These are phyloP conservation scores for Ceratocystis cubensis DNA, from an alignment of 2,329 filamentous ascomycete species.

Conservation along the genomic window DNA sequence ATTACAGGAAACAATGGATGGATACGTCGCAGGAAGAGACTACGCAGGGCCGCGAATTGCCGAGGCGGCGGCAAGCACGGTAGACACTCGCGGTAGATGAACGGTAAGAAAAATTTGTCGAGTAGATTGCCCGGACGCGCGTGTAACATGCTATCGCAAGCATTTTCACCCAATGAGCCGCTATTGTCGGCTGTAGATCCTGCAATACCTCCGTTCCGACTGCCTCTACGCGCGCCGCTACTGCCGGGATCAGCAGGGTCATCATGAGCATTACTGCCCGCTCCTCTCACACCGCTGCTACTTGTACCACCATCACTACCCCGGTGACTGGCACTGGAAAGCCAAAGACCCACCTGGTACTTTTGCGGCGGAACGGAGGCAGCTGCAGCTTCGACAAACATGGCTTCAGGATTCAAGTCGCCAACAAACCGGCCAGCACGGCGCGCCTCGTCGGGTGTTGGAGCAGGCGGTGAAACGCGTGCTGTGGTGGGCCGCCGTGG, in stretches of 20 bases:
- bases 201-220: neutral
- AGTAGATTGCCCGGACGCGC: conserved; percentile 25
- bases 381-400: conserved; percentile 44
- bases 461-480: neutral
- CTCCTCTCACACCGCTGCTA: neutral
- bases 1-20: conserved; percentile 45
- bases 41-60: conserved; percentile 36
- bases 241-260: neutral
- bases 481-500: neutral
- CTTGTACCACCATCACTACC: neutral
- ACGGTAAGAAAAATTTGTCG: conserved; percentile 33
- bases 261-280: neutral
- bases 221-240: neutral
- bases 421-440: conserved; percentile 40
- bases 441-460: neutral
- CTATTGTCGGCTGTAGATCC: neutral
- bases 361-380: conserved; percentile 29
- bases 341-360: conserved; percentile 46
- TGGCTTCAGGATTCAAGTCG: conserved; percentile 47
- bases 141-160: neutral
- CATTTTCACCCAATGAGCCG: neutral
- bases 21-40: conserved; percentile 39
- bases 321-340: conserved; percentile 25
- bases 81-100: conserved; percentile 36
- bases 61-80: conserved; percentile 36